Percentiles rank a stretch among this genome's conserved stretches.
These are phyloP conservation scores for Rhodotorula diobovata DNA, from an alignment of 768 basidiomycete genomes.

Conservation along the genomic window DNA sequence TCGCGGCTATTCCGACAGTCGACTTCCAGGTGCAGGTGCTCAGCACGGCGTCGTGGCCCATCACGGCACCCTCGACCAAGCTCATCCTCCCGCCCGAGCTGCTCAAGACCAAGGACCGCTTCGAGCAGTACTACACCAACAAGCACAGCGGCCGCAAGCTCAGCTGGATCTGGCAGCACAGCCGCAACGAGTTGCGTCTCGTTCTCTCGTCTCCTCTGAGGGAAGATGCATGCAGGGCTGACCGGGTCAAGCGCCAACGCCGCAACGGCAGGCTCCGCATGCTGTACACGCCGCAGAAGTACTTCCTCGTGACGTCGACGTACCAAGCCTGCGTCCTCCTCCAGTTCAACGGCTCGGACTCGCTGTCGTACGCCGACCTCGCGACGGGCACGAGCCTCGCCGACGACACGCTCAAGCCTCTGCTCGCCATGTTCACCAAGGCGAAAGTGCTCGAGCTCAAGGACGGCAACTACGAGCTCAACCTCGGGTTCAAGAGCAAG, in stretches of 20 bases:
- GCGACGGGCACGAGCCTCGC: conserved; percentile 68
- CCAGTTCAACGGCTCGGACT: conserved; percentile 78
- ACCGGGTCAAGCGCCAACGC: not conserved
- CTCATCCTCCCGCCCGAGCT: conserved; percentile 87
- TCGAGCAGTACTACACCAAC: conserved; percentile 85
- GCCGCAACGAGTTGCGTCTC: conserved; percentile 69
- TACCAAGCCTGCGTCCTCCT: conserved; percentile 93
- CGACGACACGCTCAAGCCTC: conserved; percentile 67
- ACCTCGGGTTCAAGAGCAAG: conserved; percentile 56
- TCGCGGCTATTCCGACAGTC: conserved; percentile 49
- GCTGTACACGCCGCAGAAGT: conserved; percentile 87
- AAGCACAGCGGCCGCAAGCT: conserved; percentile 93
- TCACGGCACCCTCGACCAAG: conserved; percentile 74
- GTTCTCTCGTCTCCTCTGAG: not conserved
- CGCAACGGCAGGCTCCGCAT: conserved; percentile 59
- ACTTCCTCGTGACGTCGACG: conserved; percentile 89
- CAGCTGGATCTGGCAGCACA: conserved; percentile 98
- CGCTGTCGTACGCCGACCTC: conserved; percentile 74
- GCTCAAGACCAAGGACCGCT: conserved; percentile 78
- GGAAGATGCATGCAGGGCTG: not conserved
- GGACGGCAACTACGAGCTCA: conserved; percentile 89
- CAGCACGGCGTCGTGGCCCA: conserved; percentile 93
- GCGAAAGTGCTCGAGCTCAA: conserved; percentile 85
- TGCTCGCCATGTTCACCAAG: conserved; percentile 65
- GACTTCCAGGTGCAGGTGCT: conserved; percentile 90